Conservation (phyloP, 805 yeast species). For the Saturnispora bothae region DNA sequence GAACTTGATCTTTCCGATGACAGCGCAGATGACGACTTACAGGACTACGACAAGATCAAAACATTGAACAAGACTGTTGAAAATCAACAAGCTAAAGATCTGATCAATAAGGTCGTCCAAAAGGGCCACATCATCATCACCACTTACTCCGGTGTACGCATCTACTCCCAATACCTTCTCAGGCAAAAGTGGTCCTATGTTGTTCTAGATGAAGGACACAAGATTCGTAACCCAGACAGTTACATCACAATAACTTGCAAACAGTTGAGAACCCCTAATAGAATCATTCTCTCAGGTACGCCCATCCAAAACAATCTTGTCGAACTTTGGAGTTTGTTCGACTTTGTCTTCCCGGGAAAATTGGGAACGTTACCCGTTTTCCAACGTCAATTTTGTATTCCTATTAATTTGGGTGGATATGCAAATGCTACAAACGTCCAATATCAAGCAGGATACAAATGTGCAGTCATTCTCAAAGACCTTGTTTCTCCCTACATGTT, state of each 20-base stretch:
- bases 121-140: constrained; percentile 83
- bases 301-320: constrained; percentile 91
- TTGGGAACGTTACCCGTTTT: constrained; percentile 92
- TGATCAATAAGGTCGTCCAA: constrained; percentile 47
- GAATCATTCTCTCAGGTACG: constrained; percentile 87
- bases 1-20: constrained; percentile 29
- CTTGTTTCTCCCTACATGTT: constrained; percentile 82
- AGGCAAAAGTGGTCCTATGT: constrained; percentile 80
- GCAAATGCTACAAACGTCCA: constrained; percentile 95
- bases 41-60: constrained; percentile 26
- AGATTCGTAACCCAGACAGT: constrained; percentile 88
- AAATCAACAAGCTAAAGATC: constrained; percentile 26
- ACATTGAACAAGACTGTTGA: constrained; percentile 20
- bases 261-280: constrained; percentile 69
- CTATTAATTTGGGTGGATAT: constrained; percentile 95
- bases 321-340: constrained; percentile 92
- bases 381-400: constrained; percentile 83
- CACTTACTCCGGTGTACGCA: constrained; percentile 58
- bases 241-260: constrained; percentile 80
- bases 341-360: constrained; percentile 89
- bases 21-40: constrained; percentile 33
- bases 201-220: constrained; percentile 93
- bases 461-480: constrained; percentile 86
- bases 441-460: constrained; percentile 91
- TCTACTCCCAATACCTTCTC: constrained; percentile 47